These are phyloP conservation scores for Dovyalis caffra DNA, from an alignment of 345 rosid species.

Conservation along the genomic window DNA sequence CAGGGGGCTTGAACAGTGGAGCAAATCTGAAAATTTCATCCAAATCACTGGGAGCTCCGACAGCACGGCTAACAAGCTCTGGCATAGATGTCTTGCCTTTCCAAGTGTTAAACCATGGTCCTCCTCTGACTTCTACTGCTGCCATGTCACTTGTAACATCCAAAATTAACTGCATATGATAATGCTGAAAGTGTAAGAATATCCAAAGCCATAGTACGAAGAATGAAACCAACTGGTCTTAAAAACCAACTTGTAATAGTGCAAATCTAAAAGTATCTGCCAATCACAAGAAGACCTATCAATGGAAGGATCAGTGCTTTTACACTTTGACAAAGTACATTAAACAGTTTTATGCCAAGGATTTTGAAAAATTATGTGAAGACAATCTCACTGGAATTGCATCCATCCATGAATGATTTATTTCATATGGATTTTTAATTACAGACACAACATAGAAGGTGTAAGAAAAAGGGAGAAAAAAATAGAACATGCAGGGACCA, in stretches of 20 bases:
- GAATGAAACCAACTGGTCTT: neutral
- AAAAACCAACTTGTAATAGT: neutral
- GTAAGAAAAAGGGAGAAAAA: too few relatives aligned
- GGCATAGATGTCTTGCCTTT: conserved; percentile 69
- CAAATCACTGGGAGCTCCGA: conserved; percentile 61
- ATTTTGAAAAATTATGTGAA: too few relatives aligned
- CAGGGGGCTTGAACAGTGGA: conserved; percentile 83
- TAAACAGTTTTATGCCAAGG: too few relatives aligned
- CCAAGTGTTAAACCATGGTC: conserved; percentile 95
- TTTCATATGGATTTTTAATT: too few relatives aligned
- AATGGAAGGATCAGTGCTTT: too few relatives aligned
- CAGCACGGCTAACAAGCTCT: conserved; percentile 50
- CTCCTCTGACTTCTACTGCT: conserved; percentile 92
- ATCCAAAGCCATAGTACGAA: neutral
- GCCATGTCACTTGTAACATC: conserved; percentile 82
- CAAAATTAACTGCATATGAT: conserved; percentile 53
- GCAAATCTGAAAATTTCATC: conserved; percentile 45
- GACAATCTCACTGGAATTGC: too few relatives aligned
- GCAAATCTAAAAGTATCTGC: neutral
- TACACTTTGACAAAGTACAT: too few relatives aligned
- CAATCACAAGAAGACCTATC: too few relatives aligned
- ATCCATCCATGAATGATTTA: too few relatives aligned
- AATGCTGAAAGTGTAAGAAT: neutral
- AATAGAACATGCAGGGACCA: too few relatives aligned
- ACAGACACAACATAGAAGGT: too few relatives aligned